These are phyloP conservation scores for Fusarium sp. DNA, from an alignment of 2,329 filamentous ascomycete genomes.

Conservation along the genomic window DNA sequence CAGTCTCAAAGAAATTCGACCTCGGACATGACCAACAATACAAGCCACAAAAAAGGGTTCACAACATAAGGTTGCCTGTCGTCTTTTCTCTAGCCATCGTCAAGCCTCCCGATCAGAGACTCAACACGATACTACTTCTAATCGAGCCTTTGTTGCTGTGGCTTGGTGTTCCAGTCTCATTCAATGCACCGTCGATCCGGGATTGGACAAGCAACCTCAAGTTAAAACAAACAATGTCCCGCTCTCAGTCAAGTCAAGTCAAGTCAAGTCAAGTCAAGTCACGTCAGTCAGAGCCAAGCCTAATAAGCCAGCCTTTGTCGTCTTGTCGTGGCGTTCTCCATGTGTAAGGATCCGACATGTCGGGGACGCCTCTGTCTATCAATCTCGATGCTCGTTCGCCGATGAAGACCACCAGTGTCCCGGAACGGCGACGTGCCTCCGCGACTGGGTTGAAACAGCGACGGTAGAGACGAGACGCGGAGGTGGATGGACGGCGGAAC, in stretches of 20 bases:
- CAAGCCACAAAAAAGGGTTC: conserved; percentile 25
- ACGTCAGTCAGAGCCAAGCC: conserved; percentile 4
- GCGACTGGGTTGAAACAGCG: conserved; percentile 41
- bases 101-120: conserved; percentile 18
- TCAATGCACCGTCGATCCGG: conserved; percentile 14
- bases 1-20: conserved; percentile 14
- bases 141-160: conserved; percentile 22
- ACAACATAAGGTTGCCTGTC: not conserved
- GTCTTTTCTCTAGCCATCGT: conserved; percentile 7
- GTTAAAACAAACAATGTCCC: conserved; percentile 12
- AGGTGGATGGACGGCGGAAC: conserved; percentile 21
- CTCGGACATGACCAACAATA: conserved; percentile 11
- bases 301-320: conserved; percentile 6
- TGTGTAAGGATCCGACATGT: conserved; percentile 20
- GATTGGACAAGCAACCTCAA: conserved; percentile 19
- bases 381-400: conserved; percentile 29
- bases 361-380: conserved; percentile 32
- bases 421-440: conserved; percentile 36
- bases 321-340: conserved; percentile 16
- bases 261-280: conserved; percentile 27
- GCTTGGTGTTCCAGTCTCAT: conserved; percentile 24
- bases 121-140: conserved; percentile 11
- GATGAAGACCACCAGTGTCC: conserved; percentile 9
- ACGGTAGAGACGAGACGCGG: conserved; percentile 24
- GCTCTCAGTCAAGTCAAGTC: conserved; percentile 22